phyloP scores from a whole-genome alignment of 2,329 filamentous ascomycete species.

The Iodosphaeria phyllophila region DNA sequence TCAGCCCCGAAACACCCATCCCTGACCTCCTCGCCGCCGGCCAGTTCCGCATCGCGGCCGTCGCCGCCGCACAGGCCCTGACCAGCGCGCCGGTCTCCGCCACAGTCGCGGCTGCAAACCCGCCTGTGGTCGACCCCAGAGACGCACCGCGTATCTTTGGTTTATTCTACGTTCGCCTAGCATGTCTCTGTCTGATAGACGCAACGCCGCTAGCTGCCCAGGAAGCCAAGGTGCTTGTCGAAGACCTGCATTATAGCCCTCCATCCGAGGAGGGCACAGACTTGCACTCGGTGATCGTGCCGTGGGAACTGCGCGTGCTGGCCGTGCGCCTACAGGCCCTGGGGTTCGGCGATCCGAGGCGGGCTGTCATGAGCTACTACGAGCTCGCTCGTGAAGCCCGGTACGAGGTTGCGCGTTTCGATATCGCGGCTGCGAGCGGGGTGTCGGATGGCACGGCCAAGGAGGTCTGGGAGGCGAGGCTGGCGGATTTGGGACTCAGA shows the following conservation, averaged over 20 bases:
- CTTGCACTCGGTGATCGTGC: conserved; percentile 54
- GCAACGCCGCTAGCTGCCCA: conserved; percentile 50
- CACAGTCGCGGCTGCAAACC: conserved; percentile 15
- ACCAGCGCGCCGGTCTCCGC: conserved; percentile 23
- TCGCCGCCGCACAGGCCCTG: conserved; percentile 43
- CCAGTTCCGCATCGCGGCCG: conserved; percentile 66
- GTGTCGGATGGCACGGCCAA: conserved; percentile 32
- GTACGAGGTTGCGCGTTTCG: conserved; percentile 35
- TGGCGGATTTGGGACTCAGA: conserved; percentile 56
- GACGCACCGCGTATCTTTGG: conserved; percentile 53
- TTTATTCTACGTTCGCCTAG: conserved; percentile 63
- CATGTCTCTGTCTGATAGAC: conserved; percentile 65
- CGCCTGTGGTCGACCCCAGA: conserved; percentile 23
- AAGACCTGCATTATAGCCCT: conserved; percentile 38
- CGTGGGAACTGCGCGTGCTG: conserved; percentile 73
- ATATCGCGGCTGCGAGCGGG: conserved; percentile 27
- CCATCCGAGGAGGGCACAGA: conserved; percentile 36
- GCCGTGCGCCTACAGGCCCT: conserved; percentile 71
- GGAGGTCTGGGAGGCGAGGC: conserved; percentile 49
- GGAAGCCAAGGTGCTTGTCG: conserved; percentile 43
- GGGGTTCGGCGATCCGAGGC: conserved; percentile 66
- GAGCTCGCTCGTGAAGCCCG: conserved; percentile 69
- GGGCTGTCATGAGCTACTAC: conserved; percentile 80
- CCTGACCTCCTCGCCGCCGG: conserved; percentile 48
- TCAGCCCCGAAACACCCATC: conserved; percentile 44